Base-by-base conservation (phyloP, 768 basidiomycete genomes). In the Trametes villosa region DNA sequence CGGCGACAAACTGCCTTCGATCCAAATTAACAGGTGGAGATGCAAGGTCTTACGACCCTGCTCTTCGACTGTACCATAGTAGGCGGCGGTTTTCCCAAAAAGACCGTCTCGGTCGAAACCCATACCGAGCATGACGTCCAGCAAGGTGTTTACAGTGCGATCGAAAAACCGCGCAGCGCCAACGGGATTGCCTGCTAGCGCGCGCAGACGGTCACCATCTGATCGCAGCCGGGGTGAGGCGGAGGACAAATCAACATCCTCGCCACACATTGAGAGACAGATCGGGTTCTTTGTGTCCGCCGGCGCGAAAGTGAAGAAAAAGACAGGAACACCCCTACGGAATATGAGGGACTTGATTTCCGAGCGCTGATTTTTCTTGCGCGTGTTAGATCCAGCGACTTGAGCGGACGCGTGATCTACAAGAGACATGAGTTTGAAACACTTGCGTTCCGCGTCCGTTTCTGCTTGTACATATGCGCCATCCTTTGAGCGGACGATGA, bases 291-390 rank as follows among this genome's bases (percentile, higher is more conserved):
- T 53, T 34, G 30, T 17, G n/a, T 53, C 51, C 3, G 40, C 51
- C 1, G 51, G 51, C 8, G 51, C 51, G 26, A 53, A 53, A 5
- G 51, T 52, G 4, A 52, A 4, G 17, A 52, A 52, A n/a, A 52
- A 34, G 4, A 38, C n/a, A 11, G 44, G 44, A 22, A 45, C 44
- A 17, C 44, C 44, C 15, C 24, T 45, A 6, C 3, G 8, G 24
- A 45, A 45, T 45, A 45, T 45, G 3, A 45, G 24, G 9, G 44
- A 45, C 20, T 27, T 11, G n/a, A 45, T 45, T 27, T 45, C 44
- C 6, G 7, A 3, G 8, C 44, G 44, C 44, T 45, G 44, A 27
- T 45, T 6, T 26, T 45, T 45, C 9, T 18, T 8, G 4, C 44
- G n/a, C 4, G 44, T 20, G 8, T 22, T 26, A 4, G 44, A 22